Conservation (phyloP, 2,329 filamentous ascomycete species). For the Pseudogymnoascus verrucosus region DNA sequence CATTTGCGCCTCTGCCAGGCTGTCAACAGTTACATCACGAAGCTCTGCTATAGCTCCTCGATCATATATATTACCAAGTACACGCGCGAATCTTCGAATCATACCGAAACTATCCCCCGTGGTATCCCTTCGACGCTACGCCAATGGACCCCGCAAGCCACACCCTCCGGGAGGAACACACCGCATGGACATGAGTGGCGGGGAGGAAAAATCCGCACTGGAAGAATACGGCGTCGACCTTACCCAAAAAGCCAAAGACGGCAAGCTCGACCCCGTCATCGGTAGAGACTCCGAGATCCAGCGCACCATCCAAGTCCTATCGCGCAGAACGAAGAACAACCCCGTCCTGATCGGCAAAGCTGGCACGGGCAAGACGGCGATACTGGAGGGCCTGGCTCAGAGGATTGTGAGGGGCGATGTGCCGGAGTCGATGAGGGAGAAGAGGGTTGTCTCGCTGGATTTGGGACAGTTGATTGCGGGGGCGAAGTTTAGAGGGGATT, state of each 20-base stretch:
- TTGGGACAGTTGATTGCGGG: slow-evolving; percentile 90
- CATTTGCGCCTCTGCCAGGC: not conserved
- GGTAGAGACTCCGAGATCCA: slow-evolving; percentile 88
- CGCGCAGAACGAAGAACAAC: slow-evolving; percentile 77
- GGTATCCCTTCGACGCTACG: slow-evolving; percentile 44
- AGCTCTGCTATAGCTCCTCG: not conserved
- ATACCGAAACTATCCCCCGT: slow-evolving; percentile 31
- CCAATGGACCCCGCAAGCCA: slow-evolving; percentile 59
- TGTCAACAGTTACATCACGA: not conserved
- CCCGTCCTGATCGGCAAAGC: slow-evolving; percentile 87
- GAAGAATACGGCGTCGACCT: slow-evolving; percentile 90
- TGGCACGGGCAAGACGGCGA: slow-evolving; percentile 85
- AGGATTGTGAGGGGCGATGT: slow-evolving; percentile 89
- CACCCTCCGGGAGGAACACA: slow-evolving; percentile 89
- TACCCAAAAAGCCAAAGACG: slow-evolving; percentile 73
- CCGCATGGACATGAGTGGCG: slow-evolving; percentile 78
- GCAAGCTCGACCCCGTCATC: slow-evolving; percentile 93
- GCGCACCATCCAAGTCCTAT: slow-evolving; percentile 87
- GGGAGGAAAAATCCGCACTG: slow-evolving; percentile 72
- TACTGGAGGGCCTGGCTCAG: slow-evolving; percentile 82
- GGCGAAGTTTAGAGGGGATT: slow-evolving; percentile 91
- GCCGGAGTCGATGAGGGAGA: slow-evolving; percentile 92
- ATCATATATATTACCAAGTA: slow-evolving; percentile 5
- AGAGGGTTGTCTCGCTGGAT: slow-evolving; percentile 79
- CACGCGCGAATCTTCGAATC: slow-evolving; percentile 12